Base-by-base conservation (phyloP, 495 filamentous ascomycete species). In the Penicillium lagena region DNA sequence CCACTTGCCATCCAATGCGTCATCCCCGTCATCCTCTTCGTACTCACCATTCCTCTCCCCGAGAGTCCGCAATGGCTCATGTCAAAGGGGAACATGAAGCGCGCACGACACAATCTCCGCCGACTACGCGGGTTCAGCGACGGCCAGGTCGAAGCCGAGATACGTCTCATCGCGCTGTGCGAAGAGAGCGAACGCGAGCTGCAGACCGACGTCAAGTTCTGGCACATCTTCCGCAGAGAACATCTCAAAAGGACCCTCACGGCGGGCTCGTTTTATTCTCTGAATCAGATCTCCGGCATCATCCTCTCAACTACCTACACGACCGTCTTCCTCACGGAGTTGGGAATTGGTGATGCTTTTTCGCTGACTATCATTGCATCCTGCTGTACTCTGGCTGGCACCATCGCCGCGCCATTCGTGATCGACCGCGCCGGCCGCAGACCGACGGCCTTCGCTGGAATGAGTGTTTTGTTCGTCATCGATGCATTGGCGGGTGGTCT, bases 31-130 rank as follows among this genome's bases (percentile, higher is more conserved):
- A 40, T 67, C 2, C 45, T 68, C 4, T 36, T 65, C 17, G 7
- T 51, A 3, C 35, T 61, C 17, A 68, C 65, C 9, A 37, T 62
- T 0, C 46, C 51, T 53, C 67, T 84, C 43, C 73, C 66, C 12
- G 81, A 87, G 56, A 79, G 75, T 6, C 82, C 82, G 0, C 63
- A 80, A 45, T 87, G 81, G 81, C 74, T 85, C 9, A 64, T 83
- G 39, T 60, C 67, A 33, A 77, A 80, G 49, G 75, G 73, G 29
- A 60, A 63, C 28, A 46, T 66, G 35, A 46, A 61, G 12, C 34
- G 58, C 48, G 61, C 67, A 31, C 54, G 55, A 33, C 12, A 41
- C 28, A 64, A 64, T 37, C 42, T 69, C 9, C 59, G 63, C 12
- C 63, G 59, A 46, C 49, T 68, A 5, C 65, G 63, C n/a, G 61